phyloP scores from a whole-genome alignment of 129 eudicot genomes.

The Flaveria ramosissima region DNA sequence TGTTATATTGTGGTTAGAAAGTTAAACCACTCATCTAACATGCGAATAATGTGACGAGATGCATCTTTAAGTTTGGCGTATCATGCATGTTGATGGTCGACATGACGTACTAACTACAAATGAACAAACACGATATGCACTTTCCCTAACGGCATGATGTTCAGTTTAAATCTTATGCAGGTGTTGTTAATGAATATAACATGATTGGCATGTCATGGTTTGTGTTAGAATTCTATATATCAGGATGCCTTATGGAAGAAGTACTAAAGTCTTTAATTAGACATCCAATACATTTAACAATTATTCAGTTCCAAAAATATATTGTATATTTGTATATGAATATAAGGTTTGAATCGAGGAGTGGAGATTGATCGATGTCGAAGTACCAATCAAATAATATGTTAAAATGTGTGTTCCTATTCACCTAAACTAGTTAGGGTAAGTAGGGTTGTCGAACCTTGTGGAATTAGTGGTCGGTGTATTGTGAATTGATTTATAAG shows the following conservation, averaged over 20 bases:
- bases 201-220: neutral
- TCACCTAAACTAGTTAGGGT: too few relatives aligned
- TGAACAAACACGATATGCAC: neutral
- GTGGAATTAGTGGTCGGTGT: too few relatives aligned
- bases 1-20: conserved; percentile 5
- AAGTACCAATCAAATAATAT: too few relatives aligned
- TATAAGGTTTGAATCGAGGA: too few relatives aligned
- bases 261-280: neutral
- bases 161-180: neutral
- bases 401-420: too few relatives aligned
- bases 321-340: too few relatives aligned
- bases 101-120: conserved; percentile 8
- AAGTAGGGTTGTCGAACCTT: too few relatives aligned
- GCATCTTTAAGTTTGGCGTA: conserved; percentile 2
- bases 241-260: neutral
- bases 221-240: too few relatives aligned
- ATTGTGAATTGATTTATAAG: too few relatives aligned
- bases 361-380: too few relatives aligned
- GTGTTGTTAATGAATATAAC: conserved; percentile 5
- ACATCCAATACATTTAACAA: too few relatives aligned
- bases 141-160: neutral
- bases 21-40: neutral
- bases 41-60: conserved; percentile 1
- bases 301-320: too few relatives aligned
- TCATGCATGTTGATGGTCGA: neutral